Evolutionary conservation across 2,329 filamentous ascomycete genomes (phyloP).

Genomic region (Zarea fungicola): DNA sequence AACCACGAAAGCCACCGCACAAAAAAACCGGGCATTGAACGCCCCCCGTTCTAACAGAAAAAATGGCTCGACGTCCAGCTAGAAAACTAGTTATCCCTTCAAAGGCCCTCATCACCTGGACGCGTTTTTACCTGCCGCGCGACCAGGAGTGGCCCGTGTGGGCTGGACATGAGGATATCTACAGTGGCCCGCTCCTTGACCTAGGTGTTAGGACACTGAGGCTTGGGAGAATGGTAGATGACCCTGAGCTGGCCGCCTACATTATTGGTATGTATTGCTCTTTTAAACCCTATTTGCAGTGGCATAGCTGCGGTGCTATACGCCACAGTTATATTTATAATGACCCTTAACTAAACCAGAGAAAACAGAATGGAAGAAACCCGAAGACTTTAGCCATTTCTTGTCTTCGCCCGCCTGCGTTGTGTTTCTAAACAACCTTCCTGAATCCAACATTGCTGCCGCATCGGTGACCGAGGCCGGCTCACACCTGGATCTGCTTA

Average conservation of each 20-base stretch:
- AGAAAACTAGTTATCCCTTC: no score
- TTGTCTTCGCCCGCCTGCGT: constrained; percentile 17
- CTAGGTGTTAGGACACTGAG: not conserved
- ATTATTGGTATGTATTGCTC: constrained; percentile 15
- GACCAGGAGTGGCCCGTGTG: constrained; percentile 21
- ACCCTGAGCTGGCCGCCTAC: constrained; percentile 18
- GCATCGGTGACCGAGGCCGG: not conserved
- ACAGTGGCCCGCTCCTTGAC: constrained; percentile 16
- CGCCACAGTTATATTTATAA: no score
- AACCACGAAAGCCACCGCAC: no score
- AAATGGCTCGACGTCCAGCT: no score
- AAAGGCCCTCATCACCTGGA: constrained; percentile 19
- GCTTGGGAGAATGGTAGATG: constrained; percentile 13
- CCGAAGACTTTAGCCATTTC: constrained; percentile 16
- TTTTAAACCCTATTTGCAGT: no score
- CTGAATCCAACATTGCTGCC: not conserved
- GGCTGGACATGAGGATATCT: constrained; percentile 12
- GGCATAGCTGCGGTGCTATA: no score
- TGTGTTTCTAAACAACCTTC: constrained; percentile 18
- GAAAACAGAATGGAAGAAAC: constrained; percentile 14
- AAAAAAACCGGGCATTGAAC: no score
- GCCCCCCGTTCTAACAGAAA: no score
- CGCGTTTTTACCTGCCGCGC: constrained; percentile 18
- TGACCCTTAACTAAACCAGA: constrained; percentile 7
- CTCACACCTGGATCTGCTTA: no score